Evolutionary conservation across 208 protist species (phyloP).

Genomic region (Phytomonas francai): DNA sequence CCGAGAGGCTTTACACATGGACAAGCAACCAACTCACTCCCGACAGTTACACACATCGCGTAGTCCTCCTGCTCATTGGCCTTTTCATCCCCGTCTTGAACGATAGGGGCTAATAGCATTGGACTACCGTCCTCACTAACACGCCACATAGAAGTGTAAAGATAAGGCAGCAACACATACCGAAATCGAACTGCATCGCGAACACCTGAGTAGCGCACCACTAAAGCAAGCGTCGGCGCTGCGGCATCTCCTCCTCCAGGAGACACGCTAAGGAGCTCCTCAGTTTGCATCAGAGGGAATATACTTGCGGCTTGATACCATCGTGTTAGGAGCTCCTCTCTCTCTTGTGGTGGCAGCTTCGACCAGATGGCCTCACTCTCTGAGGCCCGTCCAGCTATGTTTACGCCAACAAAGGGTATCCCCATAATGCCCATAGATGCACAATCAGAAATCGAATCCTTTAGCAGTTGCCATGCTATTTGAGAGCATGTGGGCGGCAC

Average conservation of each 20-base stretch:
- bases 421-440: slow-evolving; percentile 72
- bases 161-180: slow-evolving; percentile 92
- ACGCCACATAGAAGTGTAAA: slow-evolving; percentile 91
- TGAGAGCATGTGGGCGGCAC: too few relatives aligned
- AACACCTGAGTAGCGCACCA: too few relatives aligned
- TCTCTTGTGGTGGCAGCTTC: slow-evolving; percentile 6
- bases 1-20: not conserved
- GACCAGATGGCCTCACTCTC: slow-evolving; percentile 4
- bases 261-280: slow-evolving; percentile 78
- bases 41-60: not conserved
- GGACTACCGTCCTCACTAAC: slow-evolving; percentile 52
- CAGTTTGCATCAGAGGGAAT: slow-evolving; percentile 93
- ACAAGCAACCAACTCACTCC: not conserved
- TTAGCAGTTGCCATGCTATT: slow-evolving; percentile 13
- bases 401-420: slow-evolving; percentile 91
- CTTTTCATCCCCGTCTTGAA: not conserved
- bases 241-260: too few relatives aligned
- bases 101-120: not conserved
- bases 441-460: slow-evolving; percentile 13
- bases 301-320: slow-evolving; percentile 93
- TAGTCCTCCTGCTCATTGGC: not conserved
- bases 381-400: slow-evolving; percentile 94
- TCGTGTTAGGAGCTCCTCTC: slow-evolving; percentile 86
- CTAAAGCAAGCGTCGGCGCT: too few relatives aligned
- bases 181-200: slow-evolving; percentile 22